Base-by-base conservation (phyloP, 352 stramenopile species). In the Phytopythium oedochilum region DNA sequence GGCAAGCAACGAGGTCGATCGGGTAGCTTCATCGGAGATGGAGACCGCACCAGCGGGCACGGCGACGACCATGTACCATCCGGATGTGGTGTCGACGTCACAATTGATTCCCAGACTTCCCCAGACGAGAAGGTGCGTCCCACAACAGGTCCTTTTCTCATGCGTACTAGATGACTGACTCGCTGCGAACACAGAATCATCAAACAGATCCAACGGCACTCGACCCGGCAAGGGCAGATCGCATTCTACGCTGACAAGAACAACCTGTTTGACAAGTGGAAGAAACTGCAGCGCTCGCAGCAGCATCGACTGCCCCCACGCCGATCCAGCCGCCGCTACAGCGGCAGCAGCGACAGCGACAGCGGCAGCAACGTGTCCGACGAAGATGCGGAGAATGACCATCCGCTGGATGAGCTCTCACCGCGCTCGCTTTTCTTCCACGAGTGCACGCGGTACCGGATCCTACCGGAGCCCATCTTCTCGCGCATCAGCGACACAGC, bases 191-290 rank as follows among this genome's bases (percentile, higher is more conserved):
- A 32, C 53, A 88, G 78, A 28, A 71, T 78, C 29, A 78, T 86
- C 25, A 85, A 76, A 34, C 67, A 84, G 26, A 86, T 86, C 36
- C 73, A 87, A 51, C 62, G 68, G 31, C 71, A 86, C 47, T 75
- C 70, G 11, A 81, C 75, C 0, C 69, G 66, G 17, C 51, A 78
- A 15, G 78, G 76, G 1, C 78, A 91, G 52, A 88, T 87, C 38
- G 64, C 78, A 51, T 86, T 74, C 52, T 88, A 87, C 40, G 58
- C 72, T 6, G 71, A 91, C 65, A 91, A 89, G 46, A 67, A 75
- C 26, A 76, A 86, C 32, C 66, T 91, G n/a, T 86, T 91, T 14
- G 60, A 61, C 2, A 91, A 91, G 51, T 91, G 81, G 81, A 82
- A 83, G 35, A 88, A 84, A 42, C 64, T 91, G 1, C 72, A 87